Evolutionary conservation across 139 green algal species (phyloP).

Genomic region (Asterochloris erici): DNA sequence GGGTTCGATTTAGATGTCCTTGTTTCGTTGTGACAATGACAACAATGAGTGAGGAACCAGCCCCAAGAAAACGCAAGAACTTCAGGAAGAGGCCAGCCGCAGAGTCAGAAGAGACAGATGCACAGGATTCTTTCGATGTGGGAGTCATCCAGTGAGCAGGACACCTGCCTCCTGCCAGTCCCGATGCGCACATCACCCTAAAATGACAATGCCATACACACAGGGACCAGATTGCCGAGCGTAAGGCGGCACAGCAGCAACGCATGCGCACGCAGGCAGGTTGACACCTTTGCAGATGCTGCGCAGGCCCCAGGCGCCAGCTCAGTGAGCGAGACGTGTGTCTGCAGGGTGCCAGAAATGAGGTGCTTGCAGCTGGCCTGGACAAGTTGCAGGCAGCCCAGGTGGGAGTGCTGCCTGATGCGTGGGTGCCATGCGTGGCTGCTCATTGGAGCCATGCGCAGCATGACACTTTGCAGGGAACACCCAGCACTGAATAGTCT

Average conservation of each 20-base stretch:
- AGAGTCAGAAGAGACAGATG: too few relatives aligned
- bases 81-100: too few relatives aligned
- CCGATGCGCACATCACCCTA: too few relatives aligned
- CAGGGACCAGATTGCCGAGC: slow-evolving; percentile 11
- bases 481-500: too few relatives aligned
- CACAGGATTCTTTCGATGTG: slow-evolving; percentile 17
- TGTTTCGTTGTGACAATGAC: too few relatives aligned
- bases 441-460: neutral
- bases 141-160: too few relatives aligned
- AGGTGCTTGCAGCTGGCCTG: slow-evolving; percentile 4
- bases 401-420: neutral
- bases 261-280: neutral
- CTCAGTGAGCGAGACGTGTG: too few relatives aligned
- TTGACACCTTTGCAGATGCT: neutral
- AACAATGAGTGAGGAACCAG: too few relatives aligned
- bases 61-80: too few relatives aligned
- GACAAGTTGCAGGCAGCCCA: slow-evolving; percentile 7
- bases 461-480: neutral
- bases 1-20: too few relatives aligned
- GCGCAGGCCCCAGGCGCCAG: neutral
- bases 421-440: neutral
- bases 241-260: slow-evolving; percentile 8
- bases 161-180: too few relatives aligned
- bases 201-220: neutral
- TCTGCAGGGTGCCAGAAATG: slow-evolving; percentile 1